Conservation (phyloP, 441 rosid genomes). For the Flueggea neowawraea region DNA sequence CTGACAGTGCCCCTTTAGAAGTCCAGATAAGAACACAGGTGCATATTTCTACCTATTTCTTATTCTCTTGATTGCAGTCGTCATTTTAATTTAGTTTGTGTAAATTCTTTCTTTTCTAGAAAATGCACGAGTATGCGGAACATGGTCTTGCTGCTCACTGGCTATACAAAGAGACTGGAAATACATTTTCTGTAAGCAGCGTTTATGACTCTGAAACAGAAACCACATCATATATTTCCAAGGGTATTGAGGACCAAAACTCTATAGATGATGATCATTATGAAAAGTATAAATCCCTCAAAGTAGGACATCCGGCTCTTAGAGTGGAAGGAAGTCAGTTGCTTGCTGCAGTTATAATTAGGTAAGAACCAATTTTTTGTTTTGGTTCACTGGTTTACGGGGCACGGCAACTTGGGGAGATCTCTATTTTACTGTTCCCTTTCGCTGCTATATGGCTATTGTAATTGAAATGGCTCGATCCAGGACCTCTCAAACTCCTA, state of each 20-base stretch:
- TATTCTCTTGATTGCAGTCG: not conserved
- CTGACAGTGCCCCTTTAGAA: constrained; percentile 71
- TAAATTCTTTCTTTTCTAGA: constrained; percentile 24
- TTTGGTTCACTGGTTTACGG: no score
- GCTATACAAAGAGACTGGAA: constrained; percentile 78
- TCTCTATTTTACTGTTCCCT: no score
- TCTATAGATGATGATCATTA: constrained; percentile 33
- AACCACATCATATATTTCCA: constrained; percentile 34
- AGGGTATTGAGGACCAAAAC: constrained; percentile 33
- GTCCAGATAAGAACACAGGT: constrained; percentile 90
- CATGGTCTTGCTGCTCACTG: constrained; percentile 90
- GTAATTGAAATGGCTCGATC: no score
- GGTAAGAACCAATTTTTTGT: constrained; percentile 28
- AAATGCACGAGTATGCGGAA: constrained; percentile 80
- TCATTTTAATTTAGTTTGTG: constrained; percentile 6
- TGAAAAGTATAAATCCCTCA: constrained; percentile 53
- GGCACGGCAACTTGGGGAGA: no score
- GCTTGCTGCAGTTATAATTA: constrained; percentile 68
- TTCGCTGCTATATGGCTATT: no score
- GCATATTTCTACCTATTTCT: constrained; percentile 9
- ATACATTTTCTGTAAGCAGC: constrained; percentile 29
- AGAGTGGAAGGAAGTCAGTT: constrained; percentile 75
- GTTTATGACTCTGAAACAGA: constrained; percentile 47
- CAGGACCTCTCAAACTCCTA: no score
- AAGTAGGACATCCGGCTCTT: constrained; percentile 72